Percentiles rank a stretch among this genome's conserved stretches.
These are phyloP conservation scores for Asterionellopsis glacialis DNA, from an alignment of 108 stramenopile genomes.

Conservation along the genomic window DNA sequence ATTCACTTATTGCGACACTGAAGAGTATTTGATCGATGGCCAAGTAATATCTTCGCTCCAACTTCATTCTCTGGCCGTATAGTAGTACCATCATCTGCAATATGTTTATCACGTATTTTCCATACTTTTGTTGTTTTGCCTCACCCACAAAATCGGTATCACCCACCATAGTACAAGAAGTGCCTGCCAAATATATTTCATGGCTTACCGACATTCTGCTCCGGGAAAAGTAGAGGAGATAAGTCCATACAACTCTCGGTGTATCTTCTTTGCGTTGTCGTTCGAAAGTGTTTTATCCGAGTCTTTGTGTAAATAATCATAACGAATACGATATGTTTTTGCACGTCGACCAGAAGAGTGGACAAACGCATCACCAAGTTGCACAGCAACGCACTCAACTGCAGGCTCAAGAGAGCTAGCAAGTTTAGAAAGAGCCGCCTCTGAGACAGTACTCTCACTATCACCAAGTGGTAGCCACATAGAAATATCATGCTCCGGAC, in stretches of 20 bases:
- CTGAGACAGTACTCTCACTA: background rate
- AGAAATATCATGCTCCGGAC: slow-evolving; percentile 9
- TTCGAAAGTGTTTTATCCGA: slow-evolving; percentile 2
- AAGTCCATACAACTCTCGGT: slow-evolving; percentile 19
- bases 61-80: no score
- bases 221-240: slow-evolving; percentile 39
- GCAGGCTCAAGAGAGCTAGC: background rate
- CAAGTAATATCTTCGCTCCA: no score
- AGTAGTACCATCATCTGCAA: no score
- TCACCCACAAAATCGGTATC: no score
- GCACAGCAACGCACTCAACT: slow-evolving; percentile 8
- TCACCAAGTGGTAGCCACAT: slow-evolving; percentile 27
- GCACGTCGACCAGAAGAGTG: slow-evolving; percentile 24
- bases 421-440: slow-evolving; percentile 7
- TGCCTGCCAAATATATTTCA: no score
- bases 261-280: slow-evolving; percentile 32
- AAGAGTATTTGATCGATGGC: no score
- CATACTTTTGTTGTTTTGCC: no score
- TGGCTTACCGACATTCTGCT: slow-evolving; percentile 36
- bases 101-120: no score
- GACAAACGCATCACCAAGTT: slow-evolving; percentile 17
- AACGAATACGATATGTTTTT: slow-evolving; percentile 21
- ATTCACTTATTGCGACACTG: no score
- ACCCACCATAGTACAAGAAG: no score
- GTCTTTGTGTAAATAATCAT: slow-evolving; percentile 26